These are phyloP conservation scores for Amoebophrya sp. DNA, from an alignment of 169 alveolate genomes.

Conservation along the genomic window DNA sequence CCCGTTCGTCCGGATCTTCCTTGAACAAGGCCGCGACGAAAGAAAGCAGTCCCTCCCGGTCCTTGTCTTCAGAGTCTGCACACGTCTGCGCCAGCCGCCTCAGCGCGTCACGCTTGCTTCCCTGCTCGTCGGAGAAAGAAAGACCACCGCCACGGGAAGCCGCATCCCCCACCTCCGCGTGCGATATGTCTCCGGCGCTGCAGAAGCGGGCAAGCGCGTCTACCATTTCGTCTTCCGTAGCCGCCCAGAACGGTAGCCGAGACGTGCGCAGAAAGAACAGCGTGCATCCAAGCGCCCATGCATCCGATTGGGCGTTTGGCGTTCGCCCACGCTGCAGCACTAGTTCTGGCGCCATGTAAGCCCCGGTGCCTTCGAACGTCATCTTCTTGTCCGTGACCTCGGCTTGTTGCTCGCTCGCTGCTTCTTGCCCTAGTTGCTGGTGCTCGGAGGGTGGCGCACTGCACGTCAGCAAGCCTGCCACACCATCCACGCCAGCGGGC, in stretches of 20 bases:
- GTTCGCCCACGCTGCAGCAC: not conserved
- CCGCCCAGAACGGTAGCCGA: not conserved
- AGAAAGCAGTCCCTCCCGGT: not conserved
- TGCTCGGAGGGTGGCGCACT: too few relatives aligned
- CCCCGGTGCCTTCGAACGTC: not conserved
- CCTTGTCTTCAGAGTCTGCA: too few relatives aligned
- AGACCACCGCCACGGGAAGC: too few relatives aligned
- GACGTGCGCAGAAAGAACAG: not conserved
- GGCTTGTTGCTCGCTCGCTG: not conserved
- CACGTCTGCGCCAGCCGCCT: too few relatives aligned
- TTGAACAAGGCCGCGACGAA: not conserved
- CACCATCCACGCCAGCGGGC: too few relatives aligned
- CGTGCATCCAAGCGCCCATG: not conserved
- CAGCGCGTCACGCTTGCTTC: too few relatives aligned
- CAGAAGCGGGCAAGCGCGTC: not conserved
- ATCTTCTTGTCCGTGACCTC: not conserved
- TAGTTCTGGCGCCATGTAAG: not conserved
- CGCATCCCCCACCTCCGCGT: not conserved
- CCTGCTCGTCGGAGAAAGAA: too few relatives aligned
- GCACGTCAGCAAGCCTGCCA: too few relatives aligned
- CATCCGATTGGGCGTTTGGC: not conserved
- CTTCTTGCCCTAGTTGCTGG: too few relatives aligned
- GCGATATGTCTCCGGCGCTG: not conserved
- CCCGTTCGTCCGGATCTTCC: not conserved
- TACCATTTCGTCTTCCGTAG: not conserved